Base-by-base conservation (phyloP, 768 basidiomycete genomes). In the Trichaptum fuscoviolaceum region DNA sequence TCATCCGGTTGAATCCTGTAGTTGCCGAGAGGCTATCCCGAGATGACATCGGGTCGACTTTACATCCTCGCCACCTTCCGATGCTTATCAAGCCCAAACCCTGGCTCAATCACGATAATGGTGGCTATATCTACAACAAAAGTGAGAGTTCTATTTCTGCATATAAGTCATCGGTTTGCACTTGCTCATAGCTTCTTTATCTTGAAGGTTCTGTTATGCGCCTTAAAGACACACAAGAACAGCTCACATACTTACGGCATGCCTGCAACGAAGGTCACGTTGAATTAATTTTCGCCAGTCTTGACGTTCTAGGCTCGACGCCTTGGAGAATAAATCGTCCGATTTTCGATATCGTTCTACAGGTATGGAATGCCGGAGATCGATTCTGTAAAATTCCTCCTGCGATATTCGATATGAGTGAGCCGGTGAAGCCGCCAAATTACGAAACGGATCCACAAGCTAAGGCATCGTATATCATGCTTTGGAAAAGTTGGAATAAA, bases 31-130 rank as follows among this genome's bases (percentile, higher is more conserved):
- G 90, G 2, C 79, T 99, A 65, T 87, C 92, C 2, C 87, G 85
- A 66, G 96, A 98, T 67, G 81, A 77, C 57, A 72, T 95, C 23
- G 78, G 81, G 15, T 83, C 87, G 64, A 85, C 90, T 0, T 80
- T 98, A 20, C 95, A 96, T 77, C 95, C 96, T 18, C 92, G 95
- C 1, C 93, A 96, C 76, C 82, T 99, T 25, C 96, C 96, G 9
- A 99, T 99, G 97, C 83, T 99, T 7, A 84, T 96, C 26, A 87
- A 88, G 68, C 96, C 96, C 1, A 89, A 88, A 69, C 92, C 93
- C 0, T 99, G 96, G 96, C 72, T 91, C 1, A 80, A 81, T 66
- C 83, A 87, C 69, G 84, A 90, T 64, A 79, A 89, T 59, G 96
- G 97, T 4, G 93, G 90, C 0, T 98, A 98, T 73, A 77, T 96